Percentiles rank a stretch among this genome's conserved stretches.
Evolutionary conservation across 1,284 basidiomycete genomes (phyloP).

Genomic region (Stereum hirsutum): DNA sequence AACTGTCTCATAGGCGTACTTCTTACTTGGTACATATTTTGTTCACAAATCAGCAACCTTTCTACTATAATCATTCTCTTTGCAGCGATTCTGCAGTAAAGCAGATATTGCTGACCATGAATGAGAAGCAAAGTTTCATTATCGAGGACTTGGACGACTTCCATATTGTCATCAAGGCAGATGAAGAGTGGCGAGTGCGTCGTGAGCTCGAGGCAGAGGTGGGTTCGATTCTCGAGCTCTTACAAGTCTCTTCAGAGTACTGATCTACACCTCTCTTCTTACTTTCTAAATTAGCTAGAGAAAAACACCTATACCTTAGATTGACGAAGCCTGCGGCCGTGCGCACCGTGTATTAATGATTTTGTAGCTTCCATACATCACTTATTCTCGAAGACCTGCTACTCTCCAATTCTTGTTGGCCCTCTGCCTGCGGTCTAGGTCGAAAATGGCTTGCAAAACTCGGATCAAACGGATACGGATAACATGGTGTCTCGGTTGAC

Average conservation of each 20-base stretch:
- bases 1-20: constrained; percentile 45
- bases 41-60: neutral
- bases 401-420: no score
- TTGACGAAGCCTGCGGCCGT: no score
- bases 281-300: constrained; percentile 24
- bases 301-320: constrained; percentile 38
- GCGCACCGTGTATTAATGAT: no score
- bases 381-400: no score
- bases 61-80: neutral
- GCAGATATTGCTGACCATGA: constrained; percentile 78
- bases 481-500: no score
- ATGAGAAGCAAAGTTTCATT: constrained; percentile 73
- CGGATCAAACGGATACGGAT: no score
- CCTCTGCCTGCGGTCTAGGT: no score
- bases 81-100: constrained; percentile 85
- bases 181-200: constrained; percentile 67
- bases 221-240: constrained; percentile 14
- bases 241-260: neutral
- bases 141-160: constrained; percentile 84
- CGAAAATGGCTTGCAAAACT: no score
- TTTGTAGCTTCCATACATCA: no score
- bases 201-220: constrained; percentile 74
- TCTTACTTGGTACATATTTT: constrained; percentile 54
- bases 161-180: constrained; percentile 76
- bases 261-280: neutral